Base-by-base conservation (phyloP, 495 filamentous ascomycete genomes). In the Aspergillus haitiensis region DNA sequence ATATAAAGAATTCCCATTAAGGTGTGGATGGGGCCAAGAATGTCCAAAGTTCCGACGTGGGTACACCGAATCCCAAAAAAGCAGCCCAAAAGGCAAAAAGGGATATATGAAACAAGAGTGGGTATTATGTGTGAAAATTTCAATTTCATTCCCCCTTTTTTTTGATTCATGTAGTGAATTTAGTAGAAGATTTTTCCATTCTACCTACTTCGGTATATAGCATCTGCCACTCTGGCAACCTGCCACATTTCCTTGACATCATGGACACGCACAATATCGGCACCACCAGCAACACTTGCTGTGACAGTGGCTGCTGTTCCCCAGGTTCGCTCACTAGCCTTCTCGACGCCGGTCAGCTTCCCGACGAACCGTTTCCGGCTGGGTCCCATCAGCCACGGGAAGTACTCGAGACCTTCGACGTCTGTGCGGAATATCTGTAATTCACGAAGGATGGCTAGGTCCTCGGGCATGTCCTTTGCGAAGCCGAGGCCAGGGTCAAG, bases 401-500 rank as follows among this genome's bases (percentile, higher is more conserved):
- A 73, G 6, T 85, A 86, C 33, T 82, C 75, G 44, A 96, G 64
- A 1, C 87, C 88, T 16, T 85, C 80, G 68, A 78, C 83, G 3
- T 42, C 62, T 6, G 66, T 70, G 12, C 89, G 79, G 55, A 98
- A 62, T 52, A 83, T 79, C 11, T 78, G 77, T 37, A 97, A 71
- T 1, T 82, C 71, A 12, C 89, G 76, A 51, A 98, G 73, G 7
- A 98, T 74, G 56, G 91, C 85, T 21, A 98, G 70, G 72, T 96
- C 96, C 69, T 96, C 89, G 18, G 79, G 78, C 61, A 84, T 81
- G 2, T 82, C 83, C 75, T 98, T 98, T 21, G 94, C 90, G 62
- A 98, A 98, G 0, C 94, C 94, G 9, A 98, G 84, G 0, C 94
- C 94, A 0, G 94, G 94, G 65, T 98, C 94, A 3, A 98, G 83